A percentile compares a stretch with the other conserved stretches of the same genome.
phyloP scores from a whole-genome alignment of 2,329 filamentous ascomycete species.

The Scortechinia acanthostroma region DNA sequence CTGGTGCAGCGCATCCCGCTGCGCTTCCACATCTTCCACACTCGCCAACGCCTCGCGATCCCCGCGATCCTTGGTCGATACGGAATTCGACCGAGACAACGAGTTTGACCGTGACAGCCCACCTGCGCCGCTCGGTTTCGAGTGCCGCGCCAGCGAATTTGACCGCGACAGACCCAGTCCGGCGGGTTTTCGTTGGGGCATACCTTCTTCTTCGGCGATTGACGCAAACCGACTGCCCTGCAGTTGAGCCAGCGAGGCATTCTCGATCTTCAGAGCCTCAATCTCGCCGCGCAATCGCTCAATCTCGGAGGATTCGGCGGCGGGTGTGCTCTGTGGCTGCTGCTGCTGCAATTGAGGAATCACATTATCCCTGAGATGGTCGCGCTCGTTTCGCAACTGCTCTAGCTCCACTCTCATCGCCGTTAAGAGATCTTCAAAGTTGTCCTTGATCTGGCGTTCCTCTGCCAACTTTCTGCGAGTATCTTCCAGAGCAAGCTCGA shows the following conservation, averaged over 20 bases:
- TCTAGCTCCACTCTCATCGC: slow-evolving; percentile 56
- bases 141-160: neutral
- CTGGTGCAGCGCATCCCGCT: slow-evolving; percentile 60
- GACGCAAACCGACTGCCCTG: neutral
- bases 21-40: slow-evolving; percentile 58
- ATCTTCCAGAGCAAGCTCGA: slow-evolving; percentile 52
- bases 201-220: neutral
- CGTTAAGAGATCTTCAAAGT: slow-evolving; percentile 59
- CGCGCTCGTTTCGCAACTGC: slow-evolving; percentile 54
- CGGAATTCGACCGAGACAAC: neutral
- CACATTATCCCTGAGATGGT: slow-evolving; percentile 55
- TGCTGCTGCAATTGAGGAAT: slow-evolving; percentile 48
- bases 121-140: neutral
- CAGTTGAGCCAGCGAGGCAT: slow-evolving; percentile 20
- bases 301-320: slow-evolving; percentile 45
- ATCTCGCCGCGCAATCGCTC: slow-evolving; percentile 56
- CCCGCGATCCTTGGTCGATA: slow-evolving; percentile 19
- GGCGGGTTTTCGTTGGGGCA: neutral
- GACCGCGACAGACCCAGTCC: neutral
- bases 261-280: slow-evolving; percentile 37
- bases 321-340: slow-evolving; percentile 37
- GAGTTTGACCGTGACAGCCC: neutral
- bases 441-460: slow-evolving; percentile 59
- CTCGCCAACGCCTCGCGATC: slow-evolving; percentile 38
- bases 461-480: slow-evolving; percentile 52